Percentiles rank a stretch among this genome's conserved stretches.
Conservation (phyloP, 768 basidiomycete species). For the Phlegmacium glaucopus region DNA sequence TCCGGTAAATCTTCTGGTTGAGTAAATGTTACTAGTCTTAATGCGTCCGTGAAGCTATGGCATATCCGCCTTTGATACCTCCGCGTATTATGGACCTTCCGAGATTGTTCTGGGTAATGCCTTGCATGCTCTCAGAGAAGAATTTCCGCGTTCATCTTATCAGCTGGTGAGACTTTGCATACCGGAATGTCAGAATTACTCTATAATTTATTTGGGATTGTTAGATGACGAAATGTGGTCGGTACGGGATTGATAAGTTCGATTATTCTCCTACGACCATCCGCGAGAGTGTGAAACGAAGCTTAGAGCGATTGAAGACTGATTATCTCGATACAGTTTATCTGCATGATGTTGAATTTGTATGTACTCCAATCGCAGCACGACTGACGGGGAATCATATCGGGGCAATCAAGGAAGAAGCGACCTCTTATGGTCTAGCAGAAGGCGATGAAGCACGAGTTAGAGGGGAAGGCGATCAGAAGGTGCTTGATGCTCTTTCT, state of each 20-base stretch:
- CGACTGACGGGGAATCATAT: conserved; percentile 52
- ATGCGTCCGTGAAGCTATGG: conserved; percentile 63
- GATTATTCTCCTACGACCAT: conserved; percentile 72
- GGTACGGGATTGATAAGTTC: conserved; percentile 64
- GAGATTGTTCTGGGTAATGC: conserved; percentile 74
- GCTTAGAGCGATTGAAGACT: conserved; percentile 68
- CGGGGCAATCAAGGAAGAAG: conserved; percentile 49
- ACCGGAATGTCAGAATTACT: not conserved
- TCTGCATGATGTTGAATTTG: conserved; percentile 83
- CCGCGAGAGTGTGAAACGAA: conserved; percentile 61
- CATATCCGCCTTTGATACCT: conserved; percentile 78
- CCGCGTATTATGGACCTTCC: conserved; percentile 76
- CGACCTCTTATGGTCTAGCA: conserved; percentile 61
- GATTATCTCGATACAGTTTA: conserved; percentile 78
- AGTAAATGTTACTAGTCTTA: not conserved
- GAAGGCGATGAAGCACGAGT: conserved; percentile 54
- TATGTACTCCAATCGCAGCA: conserved; percentile 51
- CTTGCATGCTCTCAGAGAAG: conserved; percentile 51
- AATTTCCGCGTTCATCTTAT: conserved; percentile 79
- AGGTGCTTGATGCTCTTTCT: conserved; percentile 62
- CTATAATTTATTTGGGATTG: not conserved
- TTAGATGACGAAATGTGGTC: conserved; percentile 85
- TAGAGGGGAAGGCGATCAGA: conserved; percentile 68
- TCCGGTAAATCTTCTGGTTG: conserved; percentile 46
- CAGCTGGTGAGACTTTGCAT: conserved; percentile 48